phyloP scores from a whole-genome alignment of 805 yeast species.

The Candida broadrunensis region DNA sequence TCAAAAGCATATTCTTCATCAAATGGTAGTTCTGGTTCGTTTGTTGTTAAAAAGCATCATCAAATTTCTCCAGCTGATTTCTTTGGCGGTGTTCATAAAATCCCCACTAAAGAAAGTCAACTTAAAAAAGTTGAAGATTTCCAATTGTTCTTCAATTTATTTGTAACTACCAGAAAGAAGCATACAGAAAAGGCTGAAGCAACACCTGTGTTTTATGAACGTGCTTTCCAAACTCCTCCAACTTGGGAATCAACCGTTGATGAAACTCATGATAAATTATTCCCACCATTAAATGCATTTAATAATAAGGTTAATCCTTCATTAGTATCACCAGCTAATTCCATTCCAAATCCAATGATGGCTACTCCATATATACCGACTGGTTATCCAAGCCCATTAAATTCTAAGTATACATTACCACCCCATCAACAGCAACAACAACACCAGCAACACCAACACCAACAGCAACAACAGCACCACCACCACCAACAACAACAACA shows the following conservation, averaged over 20 bases:
- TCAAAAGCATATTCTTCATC: slow-evolving; percentile 29
- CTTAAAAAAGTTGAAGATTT: slow-evolving; percentile 34
- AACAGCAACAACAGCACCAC: slow-evolving; percentile 30
- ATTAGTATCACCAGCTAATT: slow-evolving; percentile 17
- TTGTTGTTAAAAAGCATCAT: slow-evolving; percentile 22
- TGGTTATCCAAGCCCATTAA: slow-evolving; percentile 14
- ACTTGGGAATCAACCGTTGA: slow-evolving; percentile 67
- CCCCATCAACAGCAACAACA: slow-evolving; percentile 28
- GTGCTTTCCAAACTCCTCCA: slow-evolving; percentile 71
- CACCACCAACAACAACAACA: slow-evolving; percentile 15
- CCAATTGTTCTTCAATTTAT: slow-evolving; percentile 48
- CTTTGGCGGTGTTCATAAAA: slow-evolving; percentile 36
- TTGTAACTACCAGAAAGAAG: slow-evolving; percentile 42
- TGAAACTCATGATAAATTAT: slow-evolving; percentile 51
- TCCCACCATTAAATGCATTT: slow-evolving; percentile 37
- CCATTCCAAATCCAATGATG: slow-evolving; percentile 30
- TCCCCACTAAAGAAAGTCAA: slow-evolving; percentile 38
- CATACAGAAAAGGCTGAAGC: slow-evolving; percentile 15
- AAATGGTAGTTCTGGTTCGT: slow-evolving; percentile 12
- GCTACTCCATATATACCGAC: slow-evolving; percentile 16
- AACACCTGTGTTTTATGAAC: slow-evolving; percentile 42
- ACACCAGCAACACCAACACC: slow-evolving; percentile 20
- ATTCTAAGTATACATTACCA: slow-evolving; percentile 21
- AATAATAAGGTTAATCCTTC: slow-evolving; percentile 7
- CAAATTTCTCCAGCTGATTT: slow-evolving; percentile 41